phyloP scores from a whole-genome alignment of 371 early-diverging fungal genomes.

The Saksenaea oblongispora region DNA sequence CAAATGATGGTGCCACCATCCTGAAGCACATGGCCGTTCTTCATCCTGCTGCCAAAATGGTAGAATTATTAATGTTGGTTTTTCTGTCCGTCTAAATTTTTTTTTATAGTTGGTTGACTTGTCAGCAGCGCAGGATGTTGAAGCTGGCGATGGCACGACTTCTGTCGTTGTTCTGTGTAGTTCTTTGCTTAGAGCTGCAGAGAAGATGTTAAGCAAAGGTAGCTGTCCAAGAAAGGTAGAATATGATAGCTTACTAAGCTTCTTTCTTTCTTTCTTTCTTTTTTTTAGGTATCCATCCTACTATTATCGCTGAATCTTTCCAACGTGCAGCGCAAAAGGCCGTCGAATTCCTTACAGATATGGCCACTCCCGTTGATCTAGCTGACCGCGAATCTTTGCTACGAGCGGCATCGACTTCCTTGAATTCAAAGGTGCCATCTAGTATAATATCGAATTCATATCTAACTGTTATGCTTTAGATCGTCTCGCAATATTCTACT shows the following conservation, averaged over 20 bases:
- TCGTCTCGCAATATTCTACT: slow-evolving; percentile 94
- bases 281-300: slow-evolving; percentile 88
- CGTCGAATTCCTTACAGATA: slow-evolving; percentile 81
- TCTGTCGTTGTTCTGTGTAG: slow-evolving; percentile 97
- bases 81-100: not conserved
- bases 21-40: slow-evolving; percentile 97
- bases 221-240: not conserved
- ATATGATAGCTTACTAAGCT: too few relatives aligned
- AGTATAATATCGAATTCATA: not conserved
- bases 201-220: slow-evolving; percentile 88
- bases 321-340: slow-evolving; percentile 83
- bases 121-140: slow-evolving; percentile 98
- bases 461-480: slow-evolving; percentile 25
- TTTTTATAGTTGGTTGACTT: slow-evolving; percentile 83
- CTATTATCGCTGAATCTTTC: slow-evolving; percentile 95
- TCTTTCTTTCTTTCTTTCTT: too few relatives aligned
- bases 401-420: slow-evolving; percentile 92
- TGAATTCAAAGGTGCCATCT: slow-evolving; percentile 91
- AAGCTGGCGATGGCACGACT: slow-evolving; percentile 99
- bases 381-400: slow-evolving; percentile 88
- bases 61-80: slow-evolving; percentile 28
- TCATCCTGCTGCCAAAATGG: slow-evolving; percentile 98
- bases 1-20: slow-evolving; percentile 99
- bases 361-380: slow-evolving; percentile 82
- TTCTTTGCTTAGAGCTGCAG: slow-evolving; percentile 83